phyloP scores from a whole-genome alignment of 495 filamentous ascomycete species.

The Penicillium bialowiezense region DNA sequence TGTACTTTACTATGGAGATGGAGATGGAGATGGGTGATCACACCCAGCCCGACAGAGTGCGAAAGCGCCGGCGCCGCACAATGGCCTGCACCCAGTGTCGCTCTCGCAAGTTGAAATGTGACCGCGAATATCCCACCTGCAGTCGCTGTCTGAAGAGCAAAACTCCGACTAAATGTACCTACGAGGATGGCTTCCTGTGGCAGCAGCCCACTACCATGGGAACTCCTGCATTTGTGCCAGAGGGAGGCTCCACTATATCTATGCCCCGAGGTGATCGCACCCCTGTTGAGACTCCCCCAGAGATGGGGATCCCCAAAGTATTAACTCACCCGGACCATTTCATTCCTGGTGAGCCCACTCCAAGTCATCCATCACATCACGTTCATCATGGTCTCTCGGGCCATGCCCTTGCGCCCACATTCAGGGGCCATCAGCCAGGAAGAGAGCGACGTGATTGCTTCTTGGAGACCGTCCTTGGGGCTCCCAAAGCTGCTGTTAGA shows the following conservation, averaged over 20 bases:
- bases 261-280: slow-evolving; percentile 22
- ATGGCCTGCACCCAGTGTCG: slow-evolving; percentile 55
- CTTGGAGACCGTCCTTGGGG: slow-evolving; percentile 44
- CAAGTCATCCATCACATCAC: slow-evolving; percentile 3
- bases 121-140: slow-evolving; percentile 62
- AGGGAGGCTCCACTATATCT: slow-evolving; percentile 24
- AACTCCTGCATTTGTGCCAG: slow-evolving; percentile 25
- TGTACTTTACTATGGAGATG: no score
- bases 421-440: slow-evolving; percentile 6
- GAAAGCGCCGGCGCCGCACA: slow-evolving; percentile 42
- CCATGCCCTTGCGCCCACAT: slow-evolving; percentile 13
- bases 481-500: slow-evolving; percentile 39
- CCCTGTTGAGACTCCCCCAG: slow-evolving; percentile 30
- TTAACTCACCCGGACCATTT: slow-evolving; percentile 30
- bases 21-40: slow-evolving; percentile 9
- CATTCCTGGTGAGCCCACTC: slow-evolving; percentile 10
- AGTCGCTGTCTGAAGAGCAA: slow-evolving; percentile 59
- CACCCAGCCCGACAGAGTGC: slow-evolving; percentile 27
- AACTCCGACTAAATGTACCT: slow-evolving; percentile 39
- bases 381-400: slow-evolving; percentile 5
- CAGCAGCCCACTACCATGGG: slow-evolving; percentile 41
- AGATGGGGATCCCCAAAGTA: slow-evolving; percentile 31
- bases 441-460: slow-evolving; percentile 36
- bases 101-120: slow-evolving; percentile 67
- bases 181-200: slow-evolving; percentile 49